Conservation (phyloP, 1,139 yeast species). For the Groenewaldozyma auringiensis region DNA sequence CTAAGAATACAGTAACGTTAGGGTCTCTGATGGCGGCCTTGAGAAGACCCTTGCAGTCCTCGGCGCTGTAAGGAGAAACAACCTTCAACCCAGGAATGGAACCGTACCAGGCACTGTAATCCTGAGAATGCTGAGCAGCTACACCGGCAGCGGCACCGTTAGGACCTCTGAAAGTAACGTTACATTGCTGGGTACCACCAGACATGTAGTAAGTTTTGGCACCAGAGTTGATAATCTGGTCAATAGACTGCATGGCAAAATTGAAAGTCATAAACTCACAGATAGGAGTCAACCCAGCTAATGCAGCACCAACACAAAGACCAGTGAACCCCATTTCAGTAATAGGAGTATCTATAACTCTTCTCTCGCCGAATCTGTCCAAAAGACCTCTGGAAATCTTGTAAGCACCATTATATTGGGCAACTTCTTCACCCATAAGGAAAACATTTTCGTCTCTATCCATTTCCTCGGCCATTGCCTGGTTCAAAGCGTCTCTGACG, state of each 20-base stretch:
- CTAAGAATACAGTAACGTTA: slow-evolving; percentile 92
- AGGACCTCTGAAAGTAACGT: slow-evolving; percentile 97
- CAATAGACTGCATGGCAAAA: slow-evolving; percentile 99
- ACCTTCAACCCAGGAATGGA: slow-evolving; percentile 97
- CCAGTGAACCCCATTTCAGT: slow-evolving; percentile 99
- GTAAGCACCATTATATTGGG: slow-evolving; percentile 98
- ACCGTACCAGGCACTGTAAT: slow-evolving; percentile 97
- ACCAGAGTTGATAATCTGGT: slow-evolving; percentile 95
- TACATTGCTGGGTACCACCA: slow-evolving; percentile 97
- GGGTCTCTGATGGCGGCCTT: slow-evolving; percentile 98
- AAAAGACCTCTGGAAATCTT: slow-evolving; percentile 92
- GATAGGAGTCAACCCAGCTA: slow-evolving; percentile 93
- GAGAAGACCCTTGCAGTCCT: slow-evolving; percentile 90
- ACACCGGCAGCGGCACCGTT: slow-evolving; percentile 99
- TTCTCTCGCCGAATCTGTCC: slow-evolving; percentile 94
- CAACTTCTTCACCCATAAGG: slow-evolving; percentile 98
- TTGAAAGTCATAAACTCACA: slow-evolving; percentile 99
- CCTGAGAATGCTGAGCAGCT: slow-evolving; percentile 98
- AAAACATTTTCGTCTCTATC: slow-evolving; percentile 93
- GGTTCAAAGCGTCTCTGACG: slow-evolving; percentile 93
- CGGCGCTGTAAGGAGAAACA: slow-evolving; percentile 89
- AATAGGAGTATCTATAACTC: slow-evolving; percentile 96
- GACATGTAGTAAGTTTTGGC: slow-evolving; percentile 99
- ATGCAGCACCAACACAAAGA: slow-evolving; percentile 86
- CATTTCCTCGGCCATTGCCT: slow-evolving; percentile 94